Evolutionary conservation across 805 yeast species (phyloP), one percentile per base, ranked within the genome.

Genomic region (Grigorovia transvaalensis): DNA sequence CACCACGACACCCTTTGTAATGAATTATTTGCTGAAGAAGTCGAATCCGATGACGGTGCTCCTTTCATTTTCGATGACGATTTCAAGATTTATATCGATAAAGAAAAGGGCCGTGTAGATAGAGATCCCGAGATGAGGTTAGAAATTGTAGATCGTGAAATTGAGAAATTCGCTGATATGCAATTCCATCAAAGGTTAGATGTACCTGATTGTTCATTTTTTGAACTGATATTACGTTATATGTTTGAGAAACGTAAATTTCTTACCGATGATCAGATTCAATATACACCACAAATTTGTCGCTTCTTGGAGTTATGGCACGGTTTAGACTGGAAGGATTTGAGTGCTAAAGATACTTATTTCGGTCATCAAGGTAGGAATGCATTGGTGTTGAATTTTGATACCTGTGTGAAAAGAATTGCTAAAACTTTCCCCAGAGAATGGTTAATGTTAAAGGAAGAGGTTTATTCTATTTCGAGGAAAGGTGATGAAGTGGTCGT

Each of bases 1-100:
- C 86, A 85, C 62, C 96, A 89, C 62, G 96, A 88, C 57, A 80
- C 89, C 0, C 67, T 88, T 43, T 72, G 76, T 38, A 89, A 89
- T 63, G 74, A 76, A 2, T 70, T 85, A 20, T 82, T 87, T 59
- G 74, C 76, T 45, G 78, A 76, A 51, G 80, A 67, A 43, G 50
- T 57, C 19, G 56, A 50, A 40, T 57, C 52, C n/a, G 58, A 59
- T 15, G 53, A 56, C 18, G 60, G 57, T n/a, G 55, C 53, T 4
- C 56, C 56, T 4, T 63, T 55, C 54, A 61, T 60, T 11, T 65
- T 65, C 53, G 69, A 65, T 50, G 68, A 64, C 48, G 66, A 60
- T 52, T 54, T 55, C 23, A 46, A 54, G n/a, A 54, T 63, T 17
- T 48, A 55, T n/a, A 50, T 65, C n/a, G 68, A 64, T 50, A 55